Evolutionary conservation across 495 filamentous ascomycete genomes (phyloP), one percentile per base, ranked within the genome.

Genomic region (Tuber umbilicatum): DNA sequence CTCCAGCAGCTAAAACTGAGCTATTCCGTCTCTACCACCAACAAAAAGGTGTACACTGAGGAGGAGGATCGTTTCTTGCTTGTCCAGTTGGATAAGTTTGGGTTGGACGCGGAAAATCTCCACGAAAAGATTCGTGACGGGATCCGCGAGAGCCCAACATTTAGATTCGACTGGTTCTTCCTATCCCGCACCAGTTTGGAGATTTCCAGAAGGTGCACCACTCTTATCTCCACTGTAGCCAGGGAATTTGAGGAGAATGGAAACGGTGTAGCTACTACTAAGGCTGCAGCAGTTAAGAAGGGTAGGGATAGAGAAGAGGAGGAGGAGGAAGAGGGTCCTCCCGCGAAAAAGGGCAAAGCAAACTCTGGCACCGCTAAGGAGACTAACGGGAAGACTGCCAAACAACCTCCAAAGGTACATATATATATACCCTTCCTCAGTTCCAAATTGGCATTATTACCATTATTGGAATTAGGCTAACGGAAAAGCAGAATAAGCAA

Each of bases 121-220:
- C 93, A 92, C 78, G 93, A 97, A 76, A 89, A 88, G 81, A 94
- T 97, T 78, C 89, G 94, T 23, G 92, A 95, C 74, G 93, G 94
- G 80, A 97, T 99, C 76, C 90, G 95, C 14, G 95, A 99, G 77
- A 94, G 90, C 70, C 94, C 96, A 14, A 85, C 98, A 27, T 99
- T 99, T 87, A 89, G 96, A 40, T 99, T 99, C 76, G 96, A 99
- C 79, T 99, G 96, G 96, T 99, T 98, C 85, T 97, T 98, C 86
- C 87, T 99, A 40, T 94, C 92, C 80, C 88, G 96, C 21, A 99
- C 96, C 2, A 94, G 96, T 2, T 88, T 93, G 38, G 96, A 99
- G 84, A 91, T 99, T 78, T 89, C 92, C 73, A 90, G 96, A 74
- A 88, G 96, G 50, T 98, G 95, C 85, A 94, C 92, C 67, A 99